Conservation (phyloP, 2,329 filamentous ascomycete species). For the Talaromyces sp. region DNA sequence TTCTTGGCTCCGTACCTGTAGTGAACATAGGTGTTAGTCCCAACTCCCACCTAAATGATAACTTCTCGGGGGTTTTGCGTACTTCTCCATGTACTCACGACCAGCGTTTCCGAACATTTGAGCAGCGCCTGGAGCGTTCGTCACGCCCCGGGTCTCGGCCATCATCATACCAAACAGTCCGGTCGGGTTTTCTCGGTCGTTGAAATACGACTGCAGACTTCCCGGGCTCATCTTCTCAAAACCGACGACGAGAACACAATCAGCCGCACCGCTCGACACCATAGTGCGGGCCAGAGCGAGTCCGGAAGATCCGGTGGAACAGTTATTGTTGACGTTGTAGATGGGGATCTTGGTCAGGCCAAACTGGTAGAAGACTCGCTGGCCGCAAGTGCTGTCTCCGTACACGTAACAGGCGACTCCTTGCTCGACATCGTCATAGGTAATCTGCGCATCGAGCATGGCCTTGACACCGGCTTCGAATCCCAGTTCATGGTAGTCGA, state of each 20-base stretch:
- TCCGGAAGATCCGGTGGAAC: slow-evolving; percentile 89
- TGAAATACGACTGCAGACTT: slow-evolving; percentile 75
- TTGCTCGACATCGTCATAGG: slow-evolving; percentile 92
- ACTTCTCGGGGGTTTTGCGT: no score
- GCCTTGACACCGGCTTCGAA: slow-evolving; percentile 90
- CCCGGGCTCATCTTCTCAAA: slow-evolving; percentile 98
- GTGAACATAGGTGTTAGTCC: background rate
- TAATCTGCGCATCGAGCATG: slow-evolving; percentile 70
- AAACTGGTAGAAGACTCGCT: slow-evolving; percentile 98
- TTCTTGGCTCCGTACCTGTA: slow-evolving; percentile 71
- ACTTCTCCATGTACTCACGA: slow-evolving; percentile 91
- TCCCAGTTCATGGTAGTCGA: slow-evolving; percentile 90
- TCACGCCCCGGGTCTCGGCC: slow-evolving; percentile 71
- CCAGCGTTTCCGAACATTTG: slow-evolving; percentile 97
- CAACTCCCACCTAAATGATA: background rate
- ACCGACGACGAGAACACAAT: slow-evolving; percentile 85
- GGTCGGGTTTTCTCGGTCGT: slow-evolving; percentile 76
- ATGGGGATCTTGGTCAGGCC: slow-evolving; percentile 95
- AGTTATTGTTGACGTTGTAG: slow-evolving; percentile 99
- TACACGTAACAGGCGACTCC: slow-evolving; percentile 98
- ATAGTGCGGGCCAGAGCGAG: slow-evolving; percentile 76
- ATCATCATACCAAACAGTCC: slow-evolving; percentile 71
- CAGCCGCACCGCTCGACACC: slow-evolving; percentile 71
- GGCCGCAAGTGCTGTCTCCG: slow-evolving; percentile 88
- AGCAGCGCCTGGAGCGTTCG: slow-evolving; percentile 76